phyloP scores from a whole-genome alignment of 306 rosid species.

The Vicia sativa region DNA sequence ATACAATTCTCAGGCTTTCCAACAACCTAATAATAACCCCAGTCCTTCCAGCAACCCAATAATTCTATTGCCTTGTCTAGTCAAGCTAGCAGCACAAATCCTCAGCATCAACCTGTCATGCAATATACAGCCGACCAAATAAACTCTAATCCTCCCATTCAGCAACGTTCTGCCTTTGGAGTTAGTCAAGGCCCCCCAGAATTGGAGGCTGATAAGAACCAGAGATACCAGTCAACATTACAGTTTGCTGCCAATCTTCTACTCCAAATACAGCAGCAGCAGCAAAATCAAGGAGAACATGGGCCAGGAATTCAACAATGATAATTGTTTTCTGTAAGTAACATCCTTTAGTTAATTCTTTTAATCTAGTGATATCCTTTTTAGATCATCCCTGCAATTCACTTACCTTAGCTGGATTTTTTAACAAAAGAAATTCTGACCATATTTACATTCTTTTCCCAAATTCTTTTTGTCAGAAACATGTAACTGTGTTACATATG shows the following conservation, averaged over 20 bases:
- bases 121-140: slow-evolving; percentile 58
- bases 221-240: slow-evolving; percentile 67
- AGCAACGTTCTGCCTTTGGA: slow-evolving; percentile 67
- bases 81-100: slow-evolving; percentile 62
- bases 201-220: slow-evolving; percentile 88
- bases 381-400: slow-evolving; percentile 34
- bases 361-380: slow-evolving; percentile 21
- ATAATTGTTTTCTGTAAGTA: slow-evolving; percentile 59
- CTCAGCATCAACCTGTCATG: slow-evolving; percentile 52
- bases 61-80: slow-evolving; percentile 51
- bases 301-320: slow-evolving; percentile 81
- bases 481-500: slow-evolving; percentile 6
- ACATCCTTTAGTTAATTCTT: slow-evolving; percentile 35
- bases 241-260: slow-evolving; percentile 98
- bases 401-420: slow-evolving; percentile 25
- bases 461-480: slow-evolving; percentile 8
- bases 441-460: slow-evolving; percentile 15
- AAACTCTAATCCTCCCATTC: slow-evolving; percentile 63
- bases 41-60: slow-evolving; percentile 37
- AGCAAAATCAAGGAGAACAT: slow-evolving; percentile 60
- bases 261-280: slow-evolving; percentile 84
- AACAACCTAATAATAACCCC: slow-evolving; percentile 40
- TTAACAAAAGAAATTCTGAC: slow-evolving; percentile 18
- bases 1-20: slow-evolving; percentile 64
- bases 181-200: slow-evolving; percentile 68